Evolutionary conservation across 192 early-diverging fungal species (phyloP).

Genomic region (Mortierella hygrophila): DNA sequence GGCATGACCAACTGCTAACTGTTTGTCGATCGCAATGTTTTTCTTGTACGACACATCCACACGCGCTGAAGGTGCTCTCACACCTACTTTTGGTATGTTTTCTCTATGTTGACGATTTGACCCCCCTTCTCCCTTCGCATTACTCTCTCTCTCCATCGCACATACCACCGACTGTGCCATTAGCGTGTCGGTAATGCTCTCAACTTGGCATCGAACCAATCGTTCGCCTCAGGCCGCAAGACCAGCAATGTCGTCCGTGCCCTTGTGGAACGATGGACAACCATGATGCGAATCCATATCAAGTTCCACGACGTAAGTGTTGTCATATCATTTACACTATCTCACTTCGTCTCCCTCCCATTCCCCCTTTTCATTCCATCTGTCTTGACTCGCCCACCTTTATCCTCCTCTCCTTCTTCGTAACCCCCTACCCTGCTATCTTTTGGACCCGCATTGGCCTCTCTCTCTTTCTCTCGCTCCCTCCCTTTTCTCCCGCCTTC

Average conservation of each 20-base stretch:
- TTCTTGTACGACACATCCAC: neutral
- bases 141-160: neutral
- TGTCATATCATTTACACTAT: neutral
- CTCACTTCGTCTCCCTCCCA: neutral
- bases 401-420: neutral
- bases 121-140: neutral
- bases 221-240: constrained; percentile 30
- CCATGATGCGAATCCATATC: constrained; percentile 43
- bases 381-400: neutral
- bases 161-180: neutral
- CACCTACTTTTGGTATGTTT: too few species aligned
- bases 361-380: neutral
- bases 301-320: constrained; percentile 51
- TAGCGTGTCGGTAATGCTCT: constrained; percentile 54
- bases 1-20: neutral
- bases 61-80: neutral
- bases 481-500: neutral
- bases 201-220: constrained; percentile 27
- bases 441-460: neutral
- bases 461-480: neutral
- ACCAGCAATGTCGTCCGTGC: constrained; percentile 31
- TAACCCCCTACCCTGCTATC: neutral
- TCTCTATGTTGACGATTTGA: neutral
- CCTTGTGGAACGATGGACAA: constrained; percentile 51
- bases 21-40: neutral